A percentile compares a stretch with the other conserved stretches of the same genome.
Conservation (phyloP, 1,284 basidiomycete genomes). For the Ceratobasidium sp. region DNA sequence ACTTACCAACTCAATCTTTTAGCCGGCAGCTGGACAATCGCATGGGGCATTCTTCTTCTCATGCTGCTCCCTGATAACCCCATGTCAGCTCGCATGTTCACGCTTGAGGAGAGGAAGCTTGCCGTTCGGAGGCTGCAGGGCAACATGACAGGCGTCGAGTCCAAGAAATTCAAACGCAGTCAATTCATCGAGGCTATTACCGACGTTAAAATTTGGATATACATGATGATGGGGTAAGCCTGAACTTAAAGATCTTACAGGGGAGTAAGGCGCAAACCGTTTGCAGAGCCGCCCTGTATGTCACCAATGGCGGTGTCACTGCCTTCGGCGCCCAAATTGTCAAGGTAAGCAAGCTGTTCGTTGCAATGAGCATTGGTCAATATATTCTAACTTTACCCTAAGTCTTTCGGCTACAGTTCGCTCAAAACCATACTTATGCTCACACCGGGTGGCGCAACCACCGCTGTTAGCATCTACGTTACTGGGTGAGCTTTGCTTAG, state of each 20-base stretch:
- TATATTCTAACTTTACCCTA: conserved; percentile 16
- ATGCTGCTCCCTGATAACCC: conserved; percentile 62
- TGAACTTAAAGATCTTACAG: not conserved
- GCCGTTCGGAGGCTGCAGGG: conserved; percentile 57
- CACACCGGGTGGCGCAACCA: conserved; percentile 61
- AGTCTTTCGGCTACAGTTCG: conserved; percentile 61
- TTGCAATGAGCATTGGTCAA: not conserved
- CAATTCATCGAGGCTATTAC: conserved; percentile 60
- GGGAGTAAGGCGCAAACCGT: not conserved
- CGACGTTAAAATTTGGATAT: conserved; percentile 63
- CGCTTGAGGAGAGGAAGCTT: conserved; percentile 56
- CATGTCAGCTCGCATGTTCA: conserved; percentile 57
- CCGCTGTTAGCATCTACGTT: conserved; percentile 60
- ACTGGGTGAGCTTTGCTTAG: conserved; percentile 54
- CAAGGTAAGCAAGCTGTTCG: conserved; percentile 46
- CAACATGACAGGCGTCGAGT: conserved; percentile 55
- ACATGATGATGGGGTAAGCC: conserved; percentile 57
- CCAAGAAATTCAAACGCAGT: conserved; percentile 54
- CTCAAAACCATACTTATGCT: conserved; percentile 60
- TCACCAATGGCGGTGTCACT: conserved; percentile 59
- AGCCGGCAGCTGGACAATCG: conserved; percentile 62
- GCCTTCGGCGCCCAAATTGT: conserved; percentile 64
- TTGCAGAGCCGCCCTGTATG: conserved; percentile 54
- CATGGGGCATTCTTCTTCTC: conserved; percentile 60
- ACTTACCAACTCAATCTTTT: not conserved